Percentiles rank a stretch among this genome's conserved stretches.
These are phyloP conservation scores for Tricholoma matsutake DNA, from an alignment of 768 basidiomycete species.

Conservation along the genomic window DNA sequence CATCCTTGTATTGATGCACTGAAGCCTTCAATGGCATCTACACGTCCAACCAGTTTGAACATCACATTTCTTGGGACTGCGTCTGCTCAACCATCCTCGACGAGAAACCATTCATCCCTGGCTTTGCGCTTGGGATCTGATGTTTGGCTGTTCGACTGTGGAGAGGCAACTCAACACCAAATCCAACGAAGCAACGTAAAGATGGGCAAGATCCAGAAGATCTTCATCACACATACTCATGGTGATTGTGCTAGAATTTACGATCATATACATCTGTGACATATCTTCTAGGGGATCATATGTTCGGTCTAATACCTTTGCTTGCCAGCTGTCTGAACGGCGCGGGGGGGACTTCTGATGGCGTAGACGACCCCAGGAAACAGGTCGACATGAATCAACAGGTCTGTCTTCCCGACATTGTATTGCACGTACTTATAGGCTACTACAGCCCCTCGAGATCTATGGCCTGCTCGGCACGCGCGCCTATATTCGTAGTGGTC, in stretches of 20 bases:
- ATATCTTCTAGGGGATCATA: slow-evolving; percentile 65
- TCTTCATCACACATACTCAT: slow-evolving; percentile 89
- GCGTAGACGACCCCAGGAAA: slow-evolving; percentile 55
- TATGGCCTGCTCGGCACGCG: slow-evolving; percentile 86
- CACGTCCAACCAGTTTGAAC: slow-evolving; percentile 34
- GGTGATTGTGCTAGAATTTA: slow-evolving; percentile 39
- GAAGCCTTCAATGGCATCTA: not conserved
- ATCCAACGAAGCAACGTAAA: slow-evolving; percentile 70
- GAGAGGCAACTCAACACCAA: slow-evolving; percentile 80
- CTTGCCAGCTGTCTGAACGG: slow-evolving; percentile 72
- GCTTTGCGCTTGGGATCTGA: slow-evolving; percentile 64
- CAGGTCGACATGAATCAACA: slow-evolving; percentile 32
- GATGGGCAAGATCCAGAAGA: slow-evolving; percentile 76
- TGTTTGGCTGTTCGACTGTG: slow-evolving; percentile 86
- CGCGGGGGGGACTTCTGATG: slow-evolving; percentile 61
- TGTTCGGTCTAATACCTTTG: slow-evolving; percentile 70
- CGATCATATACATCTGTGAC: slow-evolving; percentile 6
- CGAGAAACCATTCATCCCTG: slow-evolving; percentile 74
- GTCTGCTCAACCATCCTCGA: slow-evolving; percentile 76
- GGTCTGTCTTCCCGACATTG: slow-evolving; percentile 24
- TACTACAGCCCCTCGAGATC: slow-evolving; percentile 65
- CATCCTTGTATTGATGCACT: no score
- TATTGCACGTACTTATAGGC: not conserved
- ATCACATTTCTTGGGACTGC: slow-evolving; percentile 81
- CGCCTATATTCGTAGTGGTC: slow-evolving; percentile 68